phyloP scores from a whole-genome alignment of 2,329 filamentous ascomycete genomes.

The Ophiostoma perfectum region DNA sequence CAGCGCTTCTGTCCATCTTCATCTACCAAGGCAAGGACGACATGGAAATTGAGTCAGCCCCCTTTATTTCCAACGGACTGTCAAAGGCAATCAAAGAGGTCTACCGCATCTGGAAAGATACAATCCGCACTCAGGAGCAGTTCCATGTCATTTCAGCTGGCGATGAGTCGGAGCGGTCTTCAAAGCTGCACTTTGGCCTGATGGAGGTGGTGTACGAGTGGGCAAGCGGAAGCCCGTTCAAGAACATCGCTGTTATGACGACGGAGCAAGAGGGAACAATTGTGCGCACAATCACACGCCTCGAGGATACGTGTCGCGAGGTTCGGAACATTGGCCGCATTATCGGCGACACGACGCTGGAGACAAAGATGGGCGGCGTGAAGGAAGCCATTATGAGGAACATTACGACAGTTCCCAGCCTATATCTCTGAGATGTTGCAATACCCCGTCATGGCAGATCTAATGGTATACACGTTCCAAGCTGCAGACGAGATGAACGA shows the following conservation, averaged over 20 bases:
- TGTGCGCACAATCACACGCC: conserved; percentile 83
- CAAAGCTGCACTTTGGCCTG: conserved; percentile 79
- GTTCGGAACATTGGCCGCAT: conserved; percentile 96
- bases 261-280: conserved; percentile 97
- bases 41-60: conserved; percentile 61
- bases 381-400: conserved; percentile 98
- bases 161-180: conserved; percentile 88
- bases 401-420: conserved; percentile 80
- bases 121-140: conserved; percentile 81
- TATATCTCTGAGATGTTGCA: conserved; percentile 52
- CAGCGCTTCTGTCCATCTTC: conserved; percentile 85
- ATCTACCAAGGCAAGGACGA: conserved; percentile 86
- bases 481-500: background rate
- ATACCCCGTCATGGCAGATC: too few species aligned
- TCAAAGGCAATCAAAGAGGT: conserved; percentile 81
- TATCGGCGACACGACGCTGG: conserved; percentile 87
- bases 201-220: conserved; percentile 99
- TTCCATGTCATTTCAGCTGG: conserved; percentile 88
- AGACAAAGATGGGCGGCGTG: conserved; percentile 93
- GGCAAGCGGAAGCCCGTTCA: conserved; percentile 97
- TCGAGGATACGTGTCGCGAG: conserved; percentile 95
- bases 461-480: too few species aligned
- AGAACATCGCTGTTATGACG: conserved; percentile 91
- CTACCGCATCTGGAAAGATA: conserved; percentile 82
- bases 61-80: conserved; percentile 73